These are phyloP conservation scores for Candida schatavii DNA, from an alignment of 805 yeast species.

Conservation along the genomic window DNA sequence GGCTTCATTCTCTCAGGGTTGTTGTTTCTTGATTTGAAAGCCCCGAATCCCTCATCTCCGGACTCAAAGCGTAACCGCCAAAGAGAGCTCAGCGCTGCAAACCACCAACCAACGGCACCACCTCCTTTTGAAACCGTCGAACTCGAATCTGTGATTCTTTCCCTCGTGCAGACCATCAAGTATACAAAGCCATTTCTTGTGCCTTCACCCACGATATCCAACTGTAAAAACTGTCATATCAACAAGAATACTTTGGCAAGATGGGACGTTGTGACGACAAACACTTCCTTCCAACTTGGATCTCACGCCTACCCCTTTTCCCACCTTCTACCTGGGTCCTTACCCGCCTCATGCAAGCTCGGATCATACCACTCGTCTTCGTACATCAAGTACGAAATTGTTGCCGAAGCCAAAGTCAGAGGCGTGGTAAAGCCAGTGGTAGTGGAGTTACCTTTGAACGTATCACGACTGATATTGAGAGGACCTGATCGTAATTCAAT, in stretches of 20 bases:
- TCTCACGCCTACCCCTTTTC: constrained; percentile 90
- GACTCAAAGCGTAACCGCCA: constrained; percentile 8
- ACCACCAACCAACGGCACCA: not conserved
- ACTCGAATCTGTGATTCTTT: constrained; percentile 57
- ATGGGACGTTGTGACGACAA: constrained; percentile 78
- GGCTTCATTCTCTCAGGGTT: constrained; percentile 88
- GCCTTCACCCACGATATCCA: constrained; percentile 43
- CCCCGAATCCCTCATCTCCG: constrained; percentile 1
- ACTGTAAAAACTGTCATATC: constrained; percentile 58
- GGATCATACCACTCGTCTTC: constrained; percentile 51
- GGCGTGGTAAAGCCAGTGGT: constrained; percentile 21
- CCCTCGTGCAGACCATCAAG: constrained; percentile 68
- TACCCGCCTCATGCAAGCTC: constrained; percentile 76
- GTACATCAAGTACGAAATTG: constrained; percentile 67
- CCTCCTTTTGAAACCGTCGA: constrained; percentile 4
- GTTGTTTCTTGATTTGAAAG: constrained; percentile 44
- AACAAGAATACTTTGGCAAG: constrained; percentile 65
- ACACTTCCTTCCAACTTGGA: constrained; percentile 60
- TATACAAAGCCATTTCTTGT: constrained; percentile 67
- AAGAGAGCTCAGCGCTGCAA: not conserved
- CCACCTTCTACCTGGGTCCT: constrained; percentile 79
- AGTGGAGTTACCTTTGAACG: constrained; percentile 61
- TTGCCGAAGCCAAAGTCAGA: constrained; percentile 49
- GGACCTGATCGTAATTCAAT: constrained; percentile 85
- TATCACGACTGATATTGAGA: constrained; percentile 72